Conservation (phyloP, 345 rosid genomes). For the Diplotaxis tenuifolia region DNA sequence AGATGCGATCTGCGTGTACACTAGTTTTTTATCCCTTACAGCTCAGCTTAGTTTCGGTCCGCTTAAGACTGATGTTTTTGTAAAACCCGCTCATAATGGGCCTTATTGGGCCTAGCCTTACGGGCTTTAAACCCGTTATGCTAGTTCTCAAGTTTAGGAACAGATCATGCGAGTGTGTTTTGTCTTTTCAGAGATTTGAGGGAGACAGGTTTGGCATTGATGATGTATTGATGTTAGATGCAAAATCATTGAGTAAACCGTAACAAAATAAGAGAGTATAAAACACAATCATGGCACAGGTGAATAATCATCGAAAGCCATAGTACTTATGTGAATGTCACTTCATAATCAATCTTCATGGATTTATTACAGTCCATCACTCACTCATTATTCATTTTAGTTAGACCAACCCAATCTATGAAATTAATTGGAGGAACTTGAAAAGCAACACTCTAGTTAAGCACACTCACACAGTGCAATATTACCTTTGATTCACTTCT, state of each 20-base stretch:
- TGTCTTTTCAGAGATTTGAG: slow-evolving; percentile 1
- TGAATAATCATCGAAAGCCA: slow-evolving; percentile 13
- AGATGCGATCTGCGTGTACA: neutral
- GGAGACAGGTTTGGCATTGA: slow-evolving; percentile 23
- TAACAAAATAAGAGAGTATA: neutral
- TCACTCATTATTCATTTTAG: slow-evolving; percentile 26
- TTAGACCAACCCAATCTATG: slow-evolving; percentile 33
- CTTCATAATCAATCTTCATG: slow-evolving; percentile 36
- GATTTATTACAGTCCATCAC: slow-evolving; percentile 20
- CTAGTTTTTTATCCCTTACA: neutral
- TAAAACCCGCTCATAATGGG: neutral
- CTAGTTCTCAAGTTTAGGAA: neutral
- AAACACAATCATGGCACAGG: slow-evolving; percentile 23
- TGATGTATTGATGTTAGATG: slow-evolving; percentile 28
- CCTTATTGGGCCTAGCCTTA: neutral
- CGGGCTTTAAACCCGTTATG: neutral
- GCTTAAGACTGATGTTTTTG: neutral
- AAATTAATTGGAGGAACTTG: slow-evolving; percentile 2
- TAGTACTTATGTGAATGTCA: slow-evolving; percentile 28
- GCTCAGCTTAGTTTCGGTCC: neutral
- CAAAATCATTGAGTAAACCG: slow-evolving; percentile 13
- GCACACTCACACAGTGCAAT: neutral
- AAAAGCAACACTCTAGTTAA: slow-evolving; percentile 13
- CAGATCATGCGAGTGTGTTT: slow-evolving; percentile 3
- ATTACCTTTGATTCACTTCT: slow-evolving; percentile 9